Evolutionary conservation across 768 basidiomycete genomes (phyloP).

Genomic region (Cubamyces sp.): DNA sequence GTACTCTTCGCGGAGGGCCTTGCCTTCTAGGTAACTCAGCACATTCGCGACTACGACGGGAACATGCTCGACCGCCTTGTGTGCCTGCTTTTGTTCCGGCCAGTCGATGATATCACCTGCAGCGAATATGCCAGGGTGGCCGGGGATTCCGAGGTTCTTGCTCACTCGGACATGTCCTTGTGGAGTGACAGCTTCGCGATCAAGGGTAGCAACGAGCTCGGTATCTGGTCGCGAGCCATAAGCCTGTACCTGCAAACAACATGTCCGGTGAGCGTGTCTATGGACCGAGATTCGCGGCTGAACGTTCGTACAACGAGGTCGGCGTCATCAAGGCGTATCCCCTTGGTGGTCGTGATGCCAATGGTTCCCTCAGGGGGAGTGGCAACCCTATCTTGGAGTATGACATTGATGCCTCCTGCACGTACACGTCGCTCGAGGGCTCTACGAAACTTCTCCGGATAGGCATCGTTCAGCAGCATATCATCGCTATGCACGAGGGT

Average conservation of each 20-base stretch:
- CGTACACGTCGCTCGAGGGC: constrained; percentile 46
- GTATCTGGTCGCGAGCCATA: constrained; percentile 53
- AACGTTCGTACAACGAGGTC: constrained; percentile 58
- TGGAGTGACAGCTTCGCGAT: constrained; percentile 38
- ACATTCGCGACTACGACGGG: constrained; percentile 54
- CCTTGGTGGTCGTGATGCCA: constrained; percentile 53
- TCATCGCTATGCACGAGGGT: constrained; percentile 63
- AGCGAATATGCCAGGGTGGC: constrained; percentile 61
- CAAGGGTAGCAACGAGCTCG: constrained; percentile 50
- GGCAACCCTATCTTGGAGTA: constrained; percentile 58
- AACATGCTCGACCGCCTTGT: constrained; percentile 50
- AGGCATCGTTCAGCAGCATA: constrained; percentile 57
- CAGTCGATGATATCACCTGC: constrained; percentile 68
- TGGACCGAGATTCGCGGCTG: neutral
- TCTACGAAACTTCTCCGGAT: constrained; percentile 57
- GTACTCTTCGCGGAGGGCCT: constrained; percentile 44
- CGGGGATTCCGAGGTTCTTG: constrained; percentile 59
- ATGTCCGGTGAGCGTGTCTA: neutral
- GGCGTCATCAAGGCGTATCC: constrained; percentile 48
- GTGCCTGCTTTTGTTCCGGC: constrained; percentile 62
- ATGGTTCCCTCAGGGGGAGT: constrained; percentile 43
- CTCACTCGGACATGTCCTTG: constrained; percentile 52
- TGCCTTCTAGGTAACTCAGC: constrained; percentile 45
- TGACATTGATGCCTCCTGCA: constrained; percentile 50
- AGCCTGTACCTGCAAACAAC: constrained; percentile 32